phyloP scores from a whole-genome alignment of 495 filamentous ascomycete species.

The Xylaria scruposa region DNA sequence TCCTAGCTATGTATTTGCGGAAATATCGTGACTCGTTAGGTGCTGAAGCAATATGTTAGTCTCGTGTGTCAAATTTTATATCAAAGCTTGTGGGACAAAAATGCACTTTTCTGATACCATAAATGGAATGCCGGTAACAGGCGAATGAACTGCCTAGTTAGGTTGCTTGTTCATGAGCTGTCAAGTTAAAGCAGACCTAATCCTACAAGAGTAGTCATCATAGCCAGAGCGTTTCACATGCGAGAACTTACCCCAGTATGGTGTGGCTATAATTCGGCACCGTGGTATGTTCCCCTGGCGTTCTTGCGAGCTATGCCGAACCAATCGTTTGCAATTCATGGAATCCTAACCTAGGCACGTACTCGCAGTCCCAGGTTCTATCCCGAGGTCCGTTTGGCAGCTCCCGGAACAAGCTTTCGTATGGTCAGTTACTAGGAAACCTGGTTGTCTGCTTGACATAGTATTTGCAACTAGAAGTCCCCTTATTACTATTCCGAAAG shows the following conservation, averaged over 20 bases:
- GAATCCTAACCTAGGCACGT: constrained; percentile 15
- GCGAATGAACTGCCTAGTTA: constrained; percentile 6
- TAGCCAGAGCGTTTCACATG: constrained; percentile 5
- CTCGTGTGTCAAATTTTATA: constrained; percentile 13
- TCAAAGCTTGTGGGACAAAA: not conserved
- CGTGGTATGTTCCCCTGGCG: not conserved
- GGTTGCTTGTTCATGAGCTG: constrained; percentile 2
- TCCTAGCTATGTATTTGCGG: not conserved
- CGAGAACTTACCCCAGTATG: not conserved
- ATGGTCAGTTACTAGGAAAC: not conserved
- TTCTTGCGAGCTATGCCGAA: not conserved
- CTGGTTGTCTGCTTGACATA: not conserved
- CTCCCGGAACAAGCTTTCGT: not conserved
- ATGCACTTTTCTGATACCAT: not conserved
- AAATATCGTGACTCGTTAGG: not conserved
- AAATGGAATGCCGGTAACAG: not conserved
- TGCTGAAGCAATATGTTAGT: constrained; percentile 5
- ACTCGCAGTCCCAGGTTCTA: not conserved
- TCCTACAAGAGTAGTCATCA: constrained; percentile 1
- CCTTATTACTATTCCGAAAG: constrained; percentile 14
- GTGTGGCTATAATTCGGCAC: constrained; percentile 19
- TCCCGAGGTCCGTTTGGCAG: not conserved
- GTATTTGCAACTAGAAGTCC: not conserved
- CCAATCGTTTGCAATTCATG: not conserved
- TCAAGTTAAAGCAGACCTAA: not conserved